Evolutionary conservation across 2,329 filamentous ascomycete species (phyloP), one percentile per base, ranked within the genome.

Genomic region (Trichoderma koningii): DNA sequence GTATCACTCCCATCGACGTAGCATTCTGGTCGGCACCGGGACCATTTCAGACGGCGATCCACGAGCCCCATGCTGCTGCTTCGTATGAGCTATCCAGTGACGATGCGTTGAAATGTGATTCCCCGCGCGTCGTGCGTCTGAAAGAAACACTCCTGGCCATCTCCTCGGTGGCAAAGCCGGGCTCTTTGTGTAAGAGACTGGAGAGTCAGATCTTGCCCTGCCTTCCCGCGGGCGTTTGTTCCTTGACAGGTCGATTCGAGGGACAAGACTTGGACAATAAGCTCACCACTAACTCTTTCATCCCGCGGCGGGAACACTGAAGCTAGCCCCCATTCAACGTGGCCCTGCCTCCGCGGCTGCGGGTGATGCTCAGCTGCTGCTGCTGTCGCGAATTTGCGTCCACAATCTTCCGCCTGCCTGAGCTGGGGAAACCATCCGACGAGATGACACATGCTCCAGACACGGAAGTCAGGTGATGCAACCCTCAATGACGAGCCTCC

Each of bases 41-140:
- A 23, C n/a, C 44, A 34, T 14, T 15, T 26, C 34, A 42, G 45
- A 21, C 55, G 30, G 28, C 30, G 19, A 38, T 38, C 34, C 10
- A 38, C 14, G 34, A 14, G 34, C 34, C 30, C 56, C 45, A 51
- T 60, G 45, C 45, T 45, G 30, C 30, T 42, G 14, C 34, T 50
- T 48, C 55, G 56, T 50, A 28, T 38, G 9, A 21, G 23, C 56
- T 23, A 34, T 50, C 45, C 45, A 51, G 17, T 60, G 21, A 60
- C 19, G 56, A 21, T 12, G 30, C 56, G 5, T 6, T 4, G 45
- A 15, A 23, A 42, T 48, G 55, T 57, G 55, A 34, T 38, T 57
- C 28, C 26, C 19, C 34, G 21, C 56, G 56, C 56, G n/a, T 42
- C 7, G 28, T 60, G 56, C 56, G 28, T 60, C n/a, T 42, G 47